phyloP scores from a whole-genome alignment of 164 flowering plant genomes.

The Stephania yunnanensis region DNA sequence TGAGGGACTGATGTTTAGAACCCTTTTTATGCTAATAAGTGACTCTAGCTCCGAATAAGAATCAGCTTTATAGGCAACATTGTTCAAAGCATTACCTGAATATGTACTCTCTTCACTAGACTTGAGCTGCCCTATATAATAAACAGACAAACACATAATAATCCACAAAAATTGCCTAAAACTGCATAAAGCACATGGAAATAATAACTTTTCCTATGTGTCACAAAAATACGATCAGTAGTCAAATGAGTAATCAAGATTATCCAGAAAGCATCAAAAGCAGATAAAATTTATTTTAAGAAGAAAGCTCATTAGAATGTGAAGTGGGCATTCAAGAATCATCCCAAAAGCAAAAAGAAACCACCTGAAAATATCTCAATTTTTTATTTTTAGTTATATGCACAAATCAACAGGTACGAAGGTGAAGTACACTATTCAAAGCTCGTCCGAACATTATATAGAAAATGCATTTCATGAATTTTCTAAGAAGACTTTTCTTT shows the following conservation, averaged over 20 bases:
- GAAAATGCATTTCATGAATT: conserved; percentile 5
- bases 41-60: conserved; percentile 58
- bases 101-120: conserved; percentile 78
- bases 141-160: conserved; percentile 6
- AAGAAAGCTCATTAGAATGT: neutral
- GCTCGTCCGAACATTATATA: conserved; percentile 82
- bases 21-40: conserved; percentile 48
- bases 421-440: conserved; percentile 89
- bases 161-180: neutral
- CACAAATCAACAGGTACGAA: conserved; percentile 76
- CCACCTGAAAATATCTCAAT: neutral
- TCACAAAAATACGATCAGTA: neutral
- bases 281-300: neutral
- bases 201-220: neutral
- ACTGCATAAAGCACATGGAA: neutral
- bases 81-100: conserved; percentile 72
- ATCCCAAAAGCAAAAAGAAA: neutral
- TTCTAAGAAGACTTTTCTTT: neutral
- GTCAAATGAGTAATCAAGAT: neutral
- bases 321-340: neutral
- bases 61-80: conserved; percentile 35
- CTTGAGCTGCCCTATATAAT: conserved; percentile 56
- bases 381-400: too few species aligned
- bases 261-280: conserved; percentile 1
- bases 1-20: conserved; percentile 29